phyloP scores from a whole-genome alignment of 2,329 filamentous ascomycete species.

The Fusarium illudens region DNA sequence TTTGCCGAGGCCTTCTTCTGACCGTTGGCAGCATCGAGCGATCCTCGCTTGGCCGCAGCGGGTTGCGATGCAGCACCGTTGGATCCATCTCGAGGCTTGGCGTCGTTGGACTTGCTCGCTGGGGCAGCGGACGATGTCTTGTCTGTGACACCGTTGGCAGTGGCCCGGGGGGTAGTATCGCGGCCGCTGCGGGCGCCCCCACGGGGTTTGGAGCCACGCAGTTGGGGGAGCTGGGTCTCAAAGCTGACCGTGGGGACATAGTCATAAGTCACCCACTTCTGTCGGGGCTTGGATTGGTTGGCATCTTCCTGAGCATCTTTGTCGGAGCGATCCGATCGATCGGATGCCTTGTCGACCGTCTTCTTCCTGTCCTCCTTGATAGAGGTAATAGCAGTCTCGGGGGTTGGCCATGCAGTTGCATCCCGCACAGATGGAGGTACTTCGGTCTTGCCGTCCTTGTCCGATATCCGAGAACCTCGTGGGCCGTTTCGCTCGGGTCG shows the following conservation, averaged over 20 bases:
- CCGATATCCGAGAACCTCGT: slow-evolving; percentile 56
- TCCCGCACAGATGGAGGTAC: slow-evolving; percentile 75
- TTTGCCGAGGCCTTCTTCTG: slow-evolving; percentile 55
- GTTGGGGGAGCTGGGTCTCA: slow-evolving; percentile 77
- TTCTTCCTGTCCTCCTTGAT: slow-evolving; percentile 77
- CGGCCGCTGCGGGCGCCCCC: slow-evolving; percentile 56
- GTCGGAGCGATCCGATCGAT: slow-evolving; percentile 67
- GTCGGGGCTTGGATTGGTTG: slow-evolving; percentile 55
- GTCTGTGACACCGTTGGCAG: slow-evolving; percentile 48
- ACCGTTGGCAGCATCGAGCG: slow-evolving; percentile 51
- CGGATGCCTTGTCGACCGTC: slow-evolving; percentile 68
- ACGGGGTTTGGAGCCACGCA: slow-evolving; percentile 60
- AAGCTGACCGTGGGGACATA: slow-evolving; percentile 88
- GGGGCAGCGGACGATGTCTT: slow-evolving; percentile 47
- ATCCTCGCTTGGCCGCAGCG: slow-evolving; percentile 54
- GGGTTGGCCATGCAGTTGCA: slow-evolving; percentile 87
- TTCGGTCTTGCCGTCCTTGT: slow-evolving; percentile 52
- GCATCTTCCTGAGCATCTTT: slow-evolving; percentile 67
- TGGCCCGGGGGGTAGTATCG: slow-evolving; percentile 49
- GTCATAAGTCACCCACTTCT: slow-evolving; percentile 85
- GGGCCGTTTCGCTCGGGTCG: slow-evolving; percentile 55
- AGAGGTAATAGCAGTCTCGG: slow-evolving; percentile 74
- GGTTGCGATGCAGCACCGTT: slow-evolving; percentile 51
- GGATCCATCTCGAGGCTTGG: slow-evolving; percentile 49
- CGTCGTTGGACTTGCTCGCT: slow-evolving; percentile 46